phyloP scores from a whole-genome alignment of 177 flowering plant species.

The Tripterygium wilfordii region DNA sequence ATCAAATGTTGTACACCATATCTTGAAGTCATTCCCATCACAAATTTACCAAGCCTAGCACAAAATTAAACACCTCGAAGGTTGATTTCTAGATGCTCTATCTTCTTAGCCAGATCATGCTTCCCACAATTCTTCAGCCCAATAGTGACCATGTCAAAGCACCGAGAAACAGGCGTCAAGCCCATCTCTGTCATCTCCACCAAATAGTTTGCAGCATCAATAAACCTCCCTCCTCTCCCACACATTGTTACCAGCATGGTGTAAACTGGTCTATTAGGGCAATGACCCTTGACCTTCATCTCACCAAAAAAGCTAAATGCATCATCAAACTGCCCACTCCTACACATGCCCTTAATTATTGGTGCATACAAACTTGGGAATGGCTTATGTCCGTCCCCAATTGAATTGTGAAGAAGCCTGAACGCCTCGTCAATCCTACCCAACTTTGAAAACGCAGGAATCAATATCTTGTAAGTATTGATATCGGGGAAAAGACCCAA shows the following conservation, averaged over 20 bases:
- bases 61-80: constrained; percentile 36
- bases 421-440: constrained; percentile 83
- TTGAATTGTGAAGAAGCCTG: constrained; percentile 45
- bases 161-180: constrained; percentile 56
- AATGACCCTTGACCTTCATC: constrained; percentile 84
- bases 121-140: constrained; percentile 90
- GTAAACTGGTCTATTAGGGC: constrained; percentile 86
- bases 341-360: constrained; percentile 59
- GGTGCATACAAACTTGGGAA: constrained; percentile 93
- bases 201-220: constrained; percentile 89
- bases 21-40: no score
- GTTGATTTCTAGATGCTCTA: constrained; percentile 76
- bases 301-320: constrained; percentile 85
- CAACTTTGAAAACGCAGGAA: constrained; percentile 61
- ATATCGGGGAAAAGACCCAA: constrained; percentile 65
- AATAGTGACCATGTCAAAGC: constrained; percentile 88
- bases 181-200: constrained; percentile 82
- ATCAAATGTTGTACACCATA: no score
- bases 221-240: constrained; percentile 67
- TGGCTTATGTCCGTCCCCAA: constrained; percentile 80
- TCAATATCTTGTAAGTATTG: constrained; percentile 65
- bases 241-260: constrained; percentile 92
- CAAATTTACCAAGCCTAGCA: no score
- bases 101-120: constrained; percentile 78
- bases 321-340: constrained; percentile 82